Evolutionary conservation across 352 stramenopile genomes (phyloP).

Genomic region (Globisporangium polare): DNA sequence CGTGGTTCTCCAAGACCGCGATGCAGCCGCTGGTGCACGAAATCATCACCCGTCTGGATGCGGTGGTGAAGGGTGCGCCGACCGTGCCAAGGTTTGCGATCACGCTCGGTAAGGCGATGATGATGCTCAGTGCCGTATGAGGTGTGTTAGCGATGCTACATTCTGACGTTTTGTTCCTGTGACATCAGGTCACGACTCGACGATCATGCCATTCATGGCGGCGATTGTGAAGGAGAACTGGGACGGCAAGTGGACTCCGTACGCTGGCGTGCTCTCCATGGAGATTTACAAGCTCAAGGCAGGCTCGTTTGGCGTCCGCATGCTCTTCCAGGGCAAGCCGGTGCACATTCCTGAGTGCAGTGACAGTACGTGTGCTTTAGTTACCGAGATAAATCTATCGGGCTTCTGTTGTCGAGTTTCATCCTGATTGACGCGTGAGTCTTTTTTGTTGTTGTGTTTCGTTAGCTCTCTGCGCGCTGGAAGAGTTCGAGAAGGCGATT

Average conservation of each 20-base stretch:
- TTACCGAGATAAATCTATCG: neutral
- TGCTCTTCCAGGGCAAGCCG: slow-evolving; percentile 75
- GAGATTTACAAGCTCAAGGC: slow-evolving; percentile 81
- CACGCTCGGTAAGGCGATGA: slow-evolving; percentile 55
- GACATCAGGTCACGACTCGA: slow-evolving; percentile 67
- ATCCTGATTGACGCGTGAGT: neutral
- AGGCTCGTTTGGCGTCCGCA: slow-evolving; percentile 46
- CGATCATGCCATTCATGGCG: slow-evolving; percentile 82
- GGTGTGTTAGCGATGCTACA: neutral
- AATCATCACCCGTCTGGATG: slow-evolving; percentile 59
- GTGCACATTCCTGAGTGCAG: slow-evolving; percentile 63
- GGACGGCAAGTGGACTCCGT: slow-evolving; percentile 82
- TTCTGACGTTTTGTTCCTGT: slow-evolving; percentile 2
- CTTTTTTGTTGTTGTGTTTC: neutral
- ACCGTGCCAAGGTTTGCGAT: slow-evolving; percentile 59
- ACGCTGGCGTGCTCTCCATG: slow-evolving; percentile 68
- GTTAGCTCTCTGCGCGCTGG: slow-evolving; percentile 53
- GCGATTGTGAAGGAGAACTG: slow-evolving; percentile 67
- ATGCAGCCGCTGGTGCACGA: slow-evolving; percentile 83
- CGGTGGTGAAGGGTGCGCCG: slow-evolving; percentile 30
- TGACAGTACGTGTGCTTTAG: slow-evolving; percentile 49
- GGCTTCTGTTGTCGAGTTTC: neutral
- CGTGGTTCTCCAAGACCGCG: slow-evolving; percentile 75
- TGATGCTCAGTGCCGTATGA: neutral
- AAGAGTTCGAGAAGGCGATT: slow-evolving; percentile 53